Evolutionary conservation across 1,284 basidiomycete genomes (phyloP).

Genomic region (Paramarasmius palmivorus): DNA sequence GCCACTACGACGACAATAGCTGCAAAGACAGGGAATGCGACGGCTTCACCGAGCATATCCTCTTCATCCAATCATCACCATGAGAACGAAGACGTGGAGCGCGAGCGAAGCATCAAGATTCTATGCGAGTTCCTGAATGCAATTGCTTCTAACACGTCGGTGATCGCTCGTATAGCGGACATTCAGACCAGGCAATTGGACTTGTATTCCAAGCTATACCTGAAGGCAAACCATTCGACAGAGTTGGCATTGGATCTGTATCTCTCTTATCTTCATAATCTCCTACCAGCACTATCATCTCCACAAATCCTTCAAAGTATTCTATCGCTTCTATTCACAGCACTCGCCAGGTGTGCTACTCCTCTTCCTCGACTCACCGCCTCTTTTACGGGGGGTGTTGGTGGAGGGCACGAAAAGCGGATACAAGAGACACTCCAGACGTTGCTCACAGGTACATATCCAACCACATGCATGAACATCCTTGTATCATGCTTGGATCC

Average conservation of each 20-base stretch:
- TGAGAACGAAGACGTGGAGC: conserved; percentile 47
- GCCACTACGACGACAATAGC: no score
- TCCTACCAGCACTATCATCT: conserved; percentile 59
- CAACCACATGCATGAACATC: conserved; percentile 60
- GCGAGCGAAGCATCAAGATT: conserved; percentile 60
- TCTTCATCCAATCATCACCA: conserved; percentile 25
- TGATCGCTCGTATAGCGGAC: conserved; percentile 59
- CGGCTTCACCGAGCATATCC: no score
- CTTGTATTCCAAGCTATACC: conserved; percentile 60
- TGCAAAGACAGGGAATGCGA: conserved; percentile 23
- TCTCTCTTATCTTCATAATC: conserved; percentile 59
- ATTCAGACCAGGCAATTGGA: conserved; percentile 45
- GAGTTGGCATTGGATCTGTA: conserved; percentile 65
- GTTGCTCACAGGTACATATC: conserved; percentile 65
- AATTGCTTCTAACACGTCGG: conserved; percentile 49
- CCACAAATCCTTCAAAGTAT: conserved; percentile 53
- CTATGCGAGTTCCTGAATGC: conserved; percentile 57
- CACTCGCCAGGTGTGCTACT: conserved; percentile 59
- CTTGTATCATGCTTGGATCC: conserved; percentile 51
- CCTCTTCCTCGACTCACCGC: conserved; percentile 67
- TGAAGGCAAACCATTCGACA: conserved; percentile 43
- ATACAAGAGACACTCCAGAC: conserved; percentile 55
- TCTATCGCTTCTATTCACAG: conserved; percentile 71
- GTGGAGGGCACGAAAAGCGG: conserved; percentile 44
- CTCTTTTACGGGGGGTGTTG: conserved; percentile 21